These are phyloP conservation scores for Strombidium stylifer DNA, from an alignment of 73 alveolate genomes.

Conservation along the genomic window DNA sequence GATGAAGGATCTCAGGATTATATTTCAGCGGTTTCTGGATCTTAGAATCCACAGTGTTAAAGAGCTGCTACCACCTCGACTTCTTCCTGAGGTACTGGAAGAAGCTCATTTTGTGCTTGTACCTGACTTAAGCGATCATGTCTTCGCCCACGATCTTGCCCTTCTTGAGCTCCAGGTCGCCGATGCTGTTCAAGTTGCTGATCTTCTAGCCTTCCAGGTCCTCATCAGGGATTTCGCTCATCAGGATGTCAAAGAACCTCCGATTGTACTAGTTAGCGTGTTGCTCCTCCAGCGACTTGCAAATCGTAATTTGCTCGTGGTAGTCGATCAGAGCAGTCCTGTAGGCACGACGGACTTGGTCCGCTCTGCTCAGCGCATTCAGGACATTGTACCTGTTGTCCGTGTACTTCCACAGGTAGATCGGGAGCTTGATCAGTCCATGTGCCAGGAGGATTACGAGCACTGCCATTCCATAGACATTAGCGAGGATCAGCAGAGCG, in stretches of 20 bases:
- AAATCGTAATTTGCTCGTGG: conserved; percentile 20
- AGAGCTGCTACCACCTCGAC: conserved; percentile 34
- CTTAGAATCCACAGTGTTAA: background rate
- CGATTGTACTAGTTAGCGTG: conserved; percentile 11
- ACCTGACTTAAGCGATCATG: conserved; percentile 33
- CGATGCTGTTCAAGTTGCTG: background rate
- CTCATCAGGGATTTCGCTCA: conserved; percentile 40
- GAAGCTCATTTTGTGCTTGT: conserved; percentile 9
- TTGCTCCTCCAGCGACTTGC: conserved; percentile 23
- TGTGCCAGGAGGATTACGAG: conserved; percentile 30
- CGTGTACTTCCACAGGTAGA: conserved; percentile 29
- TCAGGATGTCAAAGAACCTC: conserved; percentile 17
- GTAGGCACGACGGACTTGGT: background rate
- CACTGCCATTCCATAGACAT: conserved; percentile 38
- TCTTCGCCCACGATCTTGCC: conserved; percentile 35
- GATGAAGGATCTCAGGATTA: background rate
- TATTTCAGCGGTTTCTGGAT: conserved; percentile 9
- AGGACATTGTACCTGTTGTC: conserved; percentile 11
- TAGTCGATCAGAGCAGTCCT: conserved; percentile 39
- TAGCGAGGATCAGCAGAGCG: conserved; percentile 23
- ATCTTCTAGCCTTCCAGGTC: conserved; percentile 36
- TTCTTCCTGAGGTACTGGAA: conserved; percentile 45
- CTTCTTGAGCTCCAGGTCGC: conserved; percentile 8
- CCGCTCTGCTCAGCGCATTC: conserved; percentile 21
- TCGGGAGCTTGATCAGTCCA: conserved; percentile 52